Evolutionary conservation across 2,329 filamentous ascomycete species (phyloP).

Genomic region (Coniella vitis): DNA sequence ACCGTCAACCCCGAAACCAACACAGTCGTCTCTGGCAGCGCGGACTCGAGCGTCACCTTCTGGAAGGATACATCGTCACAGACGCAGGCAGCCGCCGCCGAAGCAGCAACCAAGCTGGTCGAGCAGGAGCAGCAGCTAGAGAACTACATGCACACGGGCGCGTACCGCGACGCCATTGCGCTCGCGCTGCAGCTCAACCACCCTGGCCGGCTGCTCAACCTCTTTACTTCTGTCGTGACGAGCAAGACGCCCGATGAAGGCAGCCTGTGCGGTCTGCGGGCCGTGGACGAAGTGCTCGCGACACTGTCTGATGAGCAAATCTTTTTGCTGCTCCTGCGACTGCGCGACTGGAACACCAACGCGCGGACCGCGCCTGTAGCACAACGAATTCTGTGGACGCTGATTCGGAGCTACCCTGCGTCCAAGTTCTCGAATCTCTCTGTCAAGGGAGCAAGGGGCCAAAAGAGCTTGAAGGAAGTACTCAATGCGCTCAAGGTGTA

Average conservation of each 20-base stretch:
- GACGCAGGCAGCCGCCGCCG: constrained; percentile 67
- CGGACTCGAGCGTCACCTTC: constrained; percentile 88
- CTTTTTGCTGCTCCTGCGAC: constrained; percentile 69
- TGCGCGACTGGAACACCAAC: constrained; percentile 98
- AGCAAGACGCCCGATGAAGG: constrained; percentile 51
- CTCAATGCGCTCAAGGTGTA: constrained; percentile 83
- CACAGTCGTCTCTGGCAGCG: constrained; percentile 81
- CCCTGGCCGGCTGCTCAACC: constrained; percentile 72
- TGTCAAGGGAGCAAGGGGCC: constrained; percentile 48
- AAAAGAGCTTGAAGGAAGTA: constrained; percentile 71
- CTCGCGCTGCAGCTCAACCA: constrained; percentile 92
- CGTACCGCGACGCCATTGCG: constrained; percentile 88
- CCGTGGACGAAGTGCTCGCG: constrained; percentile 79
- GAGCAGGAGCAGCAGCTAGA: constrained; percentile 93
- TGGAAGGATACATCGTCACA: constrained; percentile 87
- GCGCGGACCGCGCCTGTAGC: constrained; percentile 78
- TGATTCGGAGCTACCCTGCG: constrained; percentile 77
- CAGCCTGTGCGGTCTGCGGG: constrained; percentile 56
- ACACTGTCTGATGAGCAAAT: constrained; percentile 78
- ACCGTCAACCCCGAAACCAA: constrained; percentile 63
- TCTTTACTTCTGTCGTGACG: constrained; percentile 77
- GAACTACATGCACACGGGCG: constrained; percentile 82
- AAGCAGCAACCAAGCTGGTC: constrained; percentile 65
- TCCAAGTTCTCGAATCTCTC: constrained; percentile 67
- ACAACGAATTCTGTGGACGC: constrained; percentile 72